Conservation (phyloP, 495 filamentous ascomycete genomes). For the Penicillium salamii region DNA sequence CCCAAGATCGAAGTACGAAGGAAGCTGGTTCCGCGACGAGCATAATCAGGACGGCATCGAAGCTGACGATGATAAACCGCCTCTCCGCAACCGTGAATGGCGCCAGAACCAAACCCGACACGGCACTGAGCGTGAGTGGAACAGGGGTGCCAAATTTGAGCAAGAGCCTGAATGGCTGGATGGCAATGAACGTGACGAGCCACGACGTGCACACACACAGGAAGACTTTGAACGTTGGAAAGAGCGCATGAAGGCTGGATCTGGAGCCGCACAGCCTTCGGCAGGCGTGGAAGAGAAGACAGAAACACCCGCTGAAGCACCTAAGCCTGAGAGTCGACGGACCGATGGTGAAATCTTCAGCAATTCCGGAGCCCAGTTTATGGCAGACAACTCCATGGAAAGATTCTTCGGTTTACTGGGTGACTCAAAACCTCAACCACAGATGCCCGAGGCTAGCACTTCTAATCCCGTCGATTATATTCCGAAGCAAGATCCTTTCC, state of each 20-base stretch:
- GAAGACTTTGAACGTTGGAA: constrained; percentile 97
- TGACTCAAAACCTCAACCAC: constrained; percentile 35
- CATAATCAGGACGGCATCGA: constrained; percentile 52
- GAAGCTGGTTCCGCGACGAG: constrained; percentile 56
- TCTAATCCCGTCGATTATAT: constrained; percentile 25
- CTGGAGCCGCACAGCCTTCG: constrained; percentile 21
- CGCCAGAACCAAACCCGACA: constrained; percentile 59
- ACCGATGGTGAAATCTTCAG: constrained; percentile 41
- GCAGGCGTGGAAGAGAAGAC: constrained; percentile 47
- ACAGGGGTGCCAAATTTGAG: constrained; percentile 52
- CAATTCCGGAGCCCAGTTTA: constrained; percentile 29
- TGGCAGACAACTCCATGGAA: constrained; percentile 66
- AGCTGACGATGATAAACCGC: constrained; percentile 50
- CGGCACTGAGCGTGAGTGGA: constrained; percentile 63
- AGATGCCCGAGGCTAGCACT: constrained; percentile 22
- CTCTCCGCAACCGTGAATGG: constrained; percentile 63
- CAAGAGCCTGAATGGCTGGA: constrained; percentile 88
- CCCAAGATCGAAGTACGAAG: constrained; percentile 49
- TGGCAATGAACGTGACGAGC: constrained; percentile 66
- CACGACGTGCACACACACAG: constrained; percentile 67
- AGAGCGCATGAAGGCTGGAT: constrained; percentile 77
- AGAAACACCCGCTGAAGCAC: constrained; percentile 30
- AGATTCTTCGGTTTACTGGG: constrained; percentile 76
- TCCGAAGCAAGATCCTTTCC: constrained; percentile 23
- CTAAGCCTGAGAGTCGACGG: constrained; percentile 32